A percentile compares a stretch with the other conserved stretches of the same genome.
Evolutionary conservation across 73 alveolate genomes (phyloP).

Genomic region (Paramecium pentaurelia): DNA sequence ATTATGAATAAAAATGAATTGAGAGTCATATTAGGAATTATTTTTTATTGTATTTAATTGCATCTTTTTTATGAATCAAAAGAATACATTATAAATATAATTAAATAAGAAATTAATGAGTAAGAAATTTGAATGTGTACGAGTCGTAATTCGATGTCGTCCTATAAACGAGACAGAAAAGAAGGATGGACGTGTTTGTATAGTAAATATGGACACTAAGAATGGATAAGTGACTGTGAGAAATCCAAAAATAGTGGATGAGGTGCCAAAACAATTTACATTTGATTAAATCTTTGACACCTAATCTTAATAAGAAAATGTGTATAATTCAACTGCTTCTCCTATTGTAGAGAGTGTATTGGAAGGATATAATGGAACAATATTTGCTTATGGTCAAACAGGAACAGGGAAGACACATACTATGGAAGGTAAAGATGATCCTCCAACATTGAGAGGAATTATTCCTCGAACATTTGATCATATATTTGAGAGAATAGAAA

Average conservation of each 20-base stretch:
- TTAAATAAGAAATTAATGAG: slow-evolving; percentile 39
- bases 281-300: slow-evolving; percentile 84
- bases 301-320: slow-evolving; percentile 74
- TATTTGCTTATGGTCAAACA: slow-evolving; percentile 98
- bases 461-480: slow-evolving; percentile 97
- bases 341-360: slow-evolving; percentile 91
- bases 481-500: slow-evolving; percentile 85
- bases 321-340: slow-evolving; percentile 84
- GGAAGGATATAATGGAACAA: slow-evolving; percentile 98
- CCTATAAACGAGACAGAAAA: slow-evolving; percentile 80
- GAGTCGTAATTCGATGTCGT: slow-evolving; percentile 88
- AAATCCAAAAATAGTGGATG: slow-evolving; percentile 70
- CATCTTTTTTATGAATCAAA: background rate
- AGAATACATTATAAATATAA: background rate
- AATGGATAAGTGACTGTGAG: slow-evolving; percentile 74
- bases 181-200: slow-evolving; percentile 77
- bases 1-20: background rate
- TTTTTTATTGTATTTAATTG: background rate
- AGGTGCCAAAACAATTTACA: slow-evolving; percentile 85
- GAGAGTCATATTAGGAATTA: background rate
- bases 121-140: slow-evolving; percentile 81
- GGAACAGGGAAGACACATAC: slow-evolving; percentile 99
- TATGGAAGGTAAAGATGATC: slow-evolving; percentile 95
- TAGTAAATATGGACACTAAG: slow-evolving; percentile 74
- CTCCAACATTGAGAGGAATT: slow-evolving; percentile 86